Base-by-base conservation (phyloP, 305 asterid species). In the Lippia alba region DNA sequence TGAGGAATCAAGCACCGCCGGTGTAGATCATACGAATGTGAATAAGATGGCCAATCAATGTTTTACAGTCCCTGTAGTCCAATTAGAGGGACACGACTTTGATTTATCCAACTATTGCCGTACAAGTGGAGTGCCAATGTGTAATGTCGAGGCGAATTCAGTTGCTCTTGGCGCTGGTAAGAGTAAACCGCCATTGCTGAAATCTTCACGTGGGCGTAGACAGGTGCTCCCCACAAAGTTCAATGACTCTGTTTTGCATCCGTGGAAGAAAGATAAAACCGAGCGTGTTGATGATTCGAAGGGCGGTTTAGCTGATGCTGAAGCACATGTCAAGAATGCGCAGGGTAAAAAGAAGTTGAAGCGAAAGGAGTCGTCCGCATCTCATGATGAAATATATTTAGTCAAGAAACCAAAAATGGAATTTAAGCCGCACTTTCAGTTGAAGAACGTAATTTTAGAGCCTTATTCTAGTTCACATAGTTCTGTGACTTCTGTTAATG, bases 201-300 rank as follows among this genome's bases (percentile, higher is more conserved):
- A 79, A 80, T 87, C 97, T 40, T 90, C 98, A 2, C 80, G 97
- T 50, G 96, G 97, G 36, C 91, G 97, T 20, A 71, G 68, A 67
- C 89, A 87, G 77, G 86, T 70, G 7, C 87, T 90, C 30, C 97
- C 98, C 1, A 73, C 66, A 57, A 87, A 79, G 64, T 91, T 81
- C 55, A 83, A 56, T 4, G 96, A 94, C 70, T 85, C 96, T 0
- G 86, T 91, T 66, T 16, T 92, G 75, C 89, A 79, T 63, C 79
- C 86, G 0, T 86, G 96, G 97, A 89, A 80, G 87, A 86, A 88
- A 51, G 96, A 81, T 8, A 86, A 76, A 70, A 9, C 75, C 2
- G 86, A 72, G 34, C 24, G 50, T 41, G 71, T 65, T 16, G 77
- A 82, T 62, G 80, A 79, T 46, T 63, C 70, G 24, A 63, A 66